Evolutionary conservation across 2,329 filamentous ascomycete species (phyloP).

Genomic region (Diplocarpon rosae): DNA sequence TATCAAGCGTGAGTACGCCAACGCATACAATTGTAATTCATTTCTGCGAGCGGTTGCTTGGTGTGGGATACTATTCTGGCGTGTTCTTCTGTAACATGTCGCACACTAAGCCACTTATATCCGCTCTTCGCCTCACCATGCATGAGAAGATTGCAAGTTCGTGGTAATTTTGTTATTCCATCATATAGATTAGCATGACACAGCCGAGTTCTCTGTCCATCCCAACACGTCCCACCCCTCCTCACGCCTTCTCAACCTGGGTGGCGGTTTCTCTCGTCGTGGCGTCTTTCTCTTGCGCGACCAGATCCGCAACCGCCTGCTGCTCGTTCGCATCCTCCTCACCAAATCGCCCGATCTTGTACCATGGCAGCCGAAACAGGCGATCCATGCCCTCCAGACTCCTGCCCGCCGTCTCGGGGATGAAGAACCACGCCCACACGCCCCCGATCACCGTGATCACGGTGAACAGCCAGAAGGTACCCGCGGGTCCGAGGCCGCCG

Average conservation of each 20-base stretch:
- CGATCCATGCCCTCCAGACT: constrained; percentile 58
- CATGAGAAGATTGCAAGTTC: too few species aligned
- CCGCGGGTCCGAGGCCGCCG: constrained; percentile 41
- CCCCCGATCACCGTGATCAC: constrained; percentile 57
- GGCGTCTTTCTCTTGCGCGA: constrained; percentile 33
- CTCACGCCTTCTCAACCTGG: constrained; percentile 11
- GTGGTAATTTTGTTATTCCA: too few species aligned
- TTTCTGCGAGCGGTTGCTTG: too few species aligned
- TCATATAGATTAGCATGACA: too few species aligned
- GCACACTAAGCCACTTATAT: too few species aligned
- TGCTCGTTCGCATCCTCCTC: constrained; percentile 36
- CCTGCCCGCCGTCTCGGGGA: constrained; percentile 62
- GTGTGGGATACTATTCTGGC: too few species aligned
- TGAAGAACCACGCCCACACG: constrained; percentile 58
- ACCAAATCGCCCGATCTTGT: constrained; percentile 48
- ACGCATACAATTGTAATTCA: too few species aligned
- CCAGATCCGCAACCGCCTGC: constrained; percentile 31
- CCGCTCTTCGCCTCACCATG: too few species aligned
- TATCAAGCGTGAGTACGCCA: too few species aligned
- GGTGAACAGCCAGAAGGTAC: constrained; percentile 69
- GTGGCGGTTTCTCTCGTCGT: constrained; percentile 23
- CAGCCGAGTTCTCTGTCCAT: neutral
- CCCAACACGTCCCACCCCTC: neutral
- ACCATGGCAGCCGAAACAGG: constrained; percentile 64
- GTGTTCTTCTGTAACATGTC: too few species aligned